Evolutionary conservation across 1,139 yeast species (phyloP).

Genomic region (Yamadazyma aaseri): DNA sequence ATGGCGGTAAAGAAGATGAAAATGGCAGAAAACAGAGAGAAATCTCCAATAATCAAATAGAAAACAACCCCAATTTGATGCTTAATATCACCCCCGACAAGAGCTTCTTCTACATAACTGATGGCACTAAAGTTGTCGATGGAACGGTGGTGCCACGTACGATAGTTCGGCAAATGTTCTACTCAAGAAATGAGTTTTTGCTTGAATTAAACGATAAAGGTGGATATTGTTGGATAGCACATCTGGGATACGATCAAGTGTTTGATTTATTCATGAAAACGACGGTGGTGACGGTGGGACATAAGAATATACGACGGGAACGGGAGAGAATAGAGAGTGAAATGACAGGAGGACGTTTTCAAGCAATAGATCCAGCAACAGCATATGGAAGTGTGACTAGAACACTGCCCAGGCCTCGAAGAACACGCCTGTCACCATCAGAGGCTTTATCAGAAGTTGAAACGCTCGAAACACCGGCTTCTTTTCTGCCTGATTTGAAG

Average conservation of each 20-base stretch:
- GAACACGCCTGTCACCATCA: too few species aligned
- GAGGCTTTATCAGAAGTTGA: neutral
- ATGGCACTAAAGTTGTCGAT: neutral
- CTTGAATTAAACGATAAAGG: neutral
- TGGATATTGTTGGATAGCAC: neutral
- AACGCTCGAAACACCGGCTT: slow-evolving; percentile 18
- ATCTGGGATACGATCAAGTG: neutral
- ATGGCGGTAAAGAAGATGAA: too few species aligned
- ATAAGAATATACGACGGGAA: neutral
- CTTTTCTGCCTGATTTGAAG: slow-evolving; percentile 52
- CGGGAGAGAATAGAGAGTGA: neutral
- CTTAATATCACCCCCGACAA: slow-evolving; percentile 2
- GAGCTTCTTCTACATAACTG: slow-evolving; percentile 3
- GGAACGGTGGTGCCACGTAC: neutral
- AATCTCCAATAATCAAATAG: too few species aligned
- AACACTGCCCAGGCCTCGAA: too few species aligned
- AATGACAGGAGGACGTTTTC: neutral
- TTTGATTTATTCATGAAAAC: neutral
- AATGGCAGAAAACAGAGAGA: too few species aligned
- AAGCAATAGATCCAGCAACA: too few species aligned
- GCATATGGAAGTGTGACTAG: too few species aligned
- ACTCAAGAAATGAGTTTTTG: neutral
- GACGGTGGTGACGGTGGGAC: neutral
- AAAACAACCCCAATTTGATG: too few species aligned
- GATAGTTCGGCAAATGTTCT: neutral